Percentiles rank a stretch among this genome's conserved stretches.
These are phyloP conservation scores for Geum urbanum DNA, from an alignment of 306 rosid species.

Conservation along the genomic window DNA sequence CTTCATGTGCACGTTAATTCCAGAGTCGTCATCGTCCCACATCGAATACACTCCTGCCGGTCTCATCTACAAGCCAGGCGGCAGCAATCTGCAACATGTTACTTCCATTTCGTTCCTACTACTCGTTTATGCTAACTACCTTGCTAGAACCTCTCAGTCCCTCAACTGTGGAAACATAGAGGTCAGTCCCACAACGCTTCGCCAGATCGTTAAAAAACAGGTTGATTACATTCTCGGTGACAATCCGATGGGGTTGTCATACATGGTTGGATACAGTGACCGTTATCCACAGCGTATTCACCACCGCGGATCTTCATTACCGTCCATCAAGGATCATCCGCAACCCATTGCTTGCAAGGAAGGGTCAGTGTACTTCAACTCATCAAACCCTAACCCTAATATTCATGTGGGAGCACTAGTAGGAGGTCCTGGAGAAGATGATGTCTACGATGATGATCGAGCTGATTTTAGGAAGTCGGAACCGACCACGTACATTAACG, in stretches of 20 bases:
- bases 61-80: constrained; percentile 82
- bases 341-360: constrained; percentile 66
- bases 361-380: constrained; percentile 69
- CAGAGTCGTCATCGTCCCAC: constrained; percentile 67
- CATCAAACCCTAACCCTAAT: constrained; percentile 69
- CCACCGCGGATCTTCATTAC: constrained; percentile 83
- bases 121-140: constrained; percentile 69
- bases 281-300: constrained; percentile 67
- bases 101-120: constrained; percentile 74
- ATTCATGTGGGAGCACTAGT: constrained; percentile 76
- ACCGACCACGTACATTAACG: constrained; percentile 92
- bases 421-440: constrained; percentile 85
- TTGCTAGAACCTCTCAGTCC: constrained; percentile 52
- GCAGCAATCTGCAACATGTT: constrained; percentile 88
- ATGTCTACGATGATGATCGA: constrained; percentile 61
- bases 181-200: constrained; percentile 55
- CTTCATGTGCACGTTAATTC: constrained; percentile 75
- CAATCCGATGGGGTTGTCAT: constrained; percentile 71
- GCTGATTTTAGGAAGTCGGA: constrained; percentile 70
- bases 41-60: constrained; percentile 83
- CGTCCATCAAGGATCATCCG: constrained; percentile 77
- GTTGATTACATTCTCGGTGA: constrained; percentile 84
- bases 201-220: constrained; percentile 61
- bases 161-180: constrained; percentile 63
- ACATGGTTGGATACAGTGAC: constrained; percentile 83